A percentile compares a stretch with the other conserved stretches of the same genome.
Conservation (phyloP, 768 basidiomycete species). For the Tylopilus rubrobrunneus region DNA sequence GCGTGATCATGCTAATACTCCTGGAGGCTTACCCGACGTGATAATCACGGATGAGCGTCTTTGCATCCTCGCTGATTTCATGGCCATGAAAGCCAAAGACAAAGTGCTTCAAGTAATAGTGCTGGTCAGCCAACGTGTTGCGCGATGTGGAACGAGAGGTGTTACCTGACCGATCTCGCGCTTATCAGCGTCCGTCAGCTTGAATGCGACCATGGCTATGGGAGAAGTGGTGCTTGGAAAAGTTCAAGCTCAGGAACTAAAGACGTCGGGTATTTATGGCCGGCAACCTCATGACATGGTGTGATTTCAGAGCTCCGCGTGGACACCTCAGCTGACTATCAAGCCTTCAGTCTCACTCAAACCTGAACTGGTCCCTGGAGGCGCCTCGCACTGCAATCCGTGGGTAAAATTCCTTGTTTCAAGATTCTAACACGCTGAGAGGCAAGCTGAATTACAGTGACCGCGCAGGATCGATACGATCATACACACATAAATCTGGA, state of each 20-base stretch:
- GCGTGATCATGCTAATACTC: neutral
- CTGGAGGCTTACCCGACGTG: slow-evolving; percentile 44
- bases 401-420: too few species aligned
- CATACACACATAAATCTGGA: too few species aligned
- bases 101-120: slow-evolving; percentile 49
- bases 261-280: neutral
- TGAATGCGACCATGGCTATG: slow-evolving; percentile 12
- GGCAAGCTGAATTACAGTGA: too few species aligned
- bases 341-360: too few species aligned
- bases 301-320: neutral
- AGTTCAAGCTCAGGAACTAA: neutral
- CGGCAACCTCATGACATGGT: neutral
- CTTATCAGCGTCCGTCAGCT: slow-evolving; percentile 35
- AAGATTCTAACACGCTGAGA: too few species aligned
- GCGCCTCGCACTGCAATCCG: too few species aligned
- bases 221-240: neutral
- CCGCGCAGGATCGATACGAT: too few species aligned
- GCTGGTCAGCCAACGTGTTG: neutral
- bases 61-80: slow-evolving; percentile 47
- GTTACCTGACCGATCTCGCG: slow-evolving; percentile 46
- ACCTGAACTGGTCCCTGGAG: too few species aligned
- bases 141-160: neutral
- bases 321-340: neutral
- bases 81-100: slow-evolving; percentile 67
- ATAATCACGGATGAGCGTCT: slow-evolving; percentile 56